Conservation (phyloP, 2,329 filamentous ascomycete genomes). For the Diaporthe amygdali region DNA sequence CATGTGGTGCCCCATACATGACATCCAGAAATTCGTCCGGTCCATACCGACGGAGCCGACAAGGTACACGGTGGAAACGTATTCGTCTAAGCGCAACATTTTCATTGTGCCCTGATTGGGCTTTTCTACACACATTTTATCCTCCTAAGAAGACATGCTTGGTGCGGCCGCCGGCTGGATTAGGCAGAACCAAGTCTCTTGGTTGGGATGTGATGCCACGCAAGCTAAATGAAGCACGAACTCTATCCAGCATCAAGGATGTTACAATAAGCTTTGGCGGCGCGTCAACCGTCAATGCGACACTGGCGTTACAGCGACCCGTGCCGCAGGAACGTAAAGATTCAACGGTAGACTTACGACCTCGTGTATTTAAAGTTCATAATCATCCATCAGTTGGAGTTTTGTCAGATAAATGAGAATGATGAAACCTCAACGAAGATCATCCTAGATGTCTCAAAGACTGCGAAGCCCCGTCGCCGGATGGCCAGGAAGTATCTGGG, state of each 20-base stretch:
- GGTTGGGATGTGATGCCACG: background rate
- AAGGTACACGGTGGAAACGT: background rate
- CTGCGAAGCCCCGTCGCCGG: no score
- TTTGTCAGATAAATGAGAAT: background rate
- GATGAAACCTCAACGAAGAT: no score
- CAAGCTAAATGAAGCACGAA: constrained; percentile 1
- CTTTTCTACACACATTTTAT: background rate
- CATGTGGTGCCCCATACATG: background rate
- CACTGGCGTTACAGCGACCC: background rate
- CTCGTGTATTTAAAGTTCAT: background rate
- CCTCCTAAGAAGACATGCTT: background rate
- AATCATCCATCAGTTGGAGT: background rate
- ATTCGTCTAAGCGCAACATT: no score
- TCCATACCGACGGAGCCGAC: background rate
- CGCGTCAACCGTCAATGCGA: constrained; percentile 6
- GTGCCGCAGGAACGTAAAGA: background rate
- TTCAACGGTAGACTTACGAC: background rate
- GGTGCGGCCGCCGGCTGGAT: background rate
- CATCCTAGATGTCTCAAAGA: background rate
- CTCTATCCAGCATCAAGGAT: background rate
- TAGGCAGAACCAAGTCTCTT: background rate
- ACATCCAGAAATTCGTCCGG: background rate
- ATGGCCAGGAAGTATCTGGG: background rate
- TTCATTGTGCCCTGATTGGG: background rate
- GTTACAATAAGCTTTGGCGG: background rate